Evolutionary conservation across 83 land plant species (phyloP), one percentile per base, ranked within the genome.

Genomic region (Thuja plicata): DNA sequence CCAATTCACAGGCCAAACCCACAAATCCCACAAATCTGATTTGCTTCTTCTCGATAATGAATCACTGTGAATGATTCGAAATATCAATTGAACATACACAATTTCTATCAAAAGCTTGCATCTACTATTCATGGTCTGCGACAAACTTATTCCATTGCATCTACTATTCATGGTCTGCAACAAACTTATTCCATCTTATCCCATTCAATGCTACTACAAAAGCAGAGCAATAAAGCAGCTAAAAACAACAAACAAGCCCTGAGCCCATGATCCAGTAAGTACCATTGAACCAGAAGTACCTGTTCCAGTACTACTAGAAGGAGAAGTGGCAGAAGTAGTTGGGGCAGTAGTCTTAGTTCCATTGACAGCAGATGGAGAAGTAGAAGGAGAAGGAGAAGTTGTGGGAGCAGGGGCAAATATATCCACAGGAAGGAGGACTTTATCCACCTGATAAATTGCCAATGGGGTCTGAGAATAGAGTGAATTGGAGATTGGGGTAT

Each of bases 391-490:
- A 76, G 16, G 38, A 13, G 73, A 66, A 66, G 79, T 15, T 34
- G 16, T 34, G 3, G 38, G 38, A 13, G 35, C 38, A 27, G n/a
- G 17, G 15, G 37, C 38, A 76, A 76, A 76, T 76, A 76, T 76
- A 34, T 76, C 79, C 13, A 11, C 40, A 34, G 79, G 79, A 35
- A 76, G 79, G 37, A 76, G 17, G 38, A 76, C 79, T 35, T 32
- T 76, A 12, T 76, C 79, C 79, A 76, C 79, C 40, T 76, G 40
- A 76, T 76, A 76, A 35, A 76, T 35, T 15, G 79, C 79, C 79
- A 76, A 11, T 2, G 79, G 79, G 13, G 0, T 34, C 40, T 76
- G 38, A 76, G 79, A 76, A 34, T 76, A 76, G 38, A 76, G 38
- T 5, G 79, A 34, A 76, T 76, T 76, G 38, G 79, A 76, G 35